These are phyloP conservation scores for Aspergillus baeticus DNA, from an alignment of 495 filamentous ascomycete genomes.

Conservation along the genomic window DNA sequence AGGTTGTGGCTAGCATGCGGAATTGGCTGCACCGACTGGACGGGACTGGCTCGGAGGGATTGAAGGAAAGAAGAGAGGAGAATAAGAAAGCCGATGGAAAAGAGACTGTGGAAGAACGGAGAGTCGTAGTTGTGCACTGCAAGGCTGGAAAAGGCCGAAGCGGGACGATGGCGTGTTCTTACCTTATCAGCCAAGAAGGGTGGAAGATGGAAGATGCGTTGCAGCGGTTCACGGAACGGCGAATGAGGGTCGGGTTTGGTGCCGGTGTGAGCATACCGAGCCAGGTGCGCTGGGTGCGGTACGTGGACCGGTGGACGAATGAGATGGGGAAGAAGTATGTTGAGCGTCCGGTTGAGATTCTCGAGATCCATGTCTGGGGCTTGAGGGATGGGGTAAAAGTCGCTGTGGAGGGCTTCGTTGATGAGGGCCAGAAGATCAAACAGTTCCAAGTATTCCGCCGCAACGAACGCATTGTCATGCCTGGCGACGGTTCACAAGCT, in stretches of 20 bases:
- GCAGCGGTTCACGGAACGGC: conserved; percentile 75
- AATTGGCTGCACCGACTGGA: conserved; percentile 72
- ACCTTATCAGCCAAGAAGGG: conserved; percentile 85
- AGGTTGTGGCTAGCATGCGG: conserved; percentile 87
- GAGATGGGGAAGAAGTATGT: conserved; percentile 72
- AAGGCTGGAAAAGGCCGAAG: conserved; percentile 95
- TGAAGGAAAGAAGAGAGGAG: not conserved
- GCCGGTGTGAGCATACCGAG: conserved; percentile 90
- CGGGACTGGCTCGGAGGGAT: conserved; percentile 6
- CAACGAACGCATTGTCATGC: conserved; percentile 70
- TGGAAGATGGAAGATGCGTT: conserved; percentile 81
- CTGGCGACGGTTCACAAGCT: conserved; percentile 31
- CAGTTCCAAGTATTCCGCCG: conserved; percentile 76
- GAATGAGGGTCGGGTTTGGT: conserved; percentile 88
- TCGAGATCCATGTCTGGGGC: conserved; percentile 90
- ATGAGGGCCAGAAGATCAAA: conserved; percentile 85
- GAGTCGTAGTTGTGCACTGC: conserved; percentile 91
- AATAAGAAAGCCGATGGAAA: conserved; percentile 11
- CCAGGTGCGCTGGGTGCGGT: conserved; percentile 84
- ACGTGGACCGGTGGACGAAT: conserved; percentile 84
- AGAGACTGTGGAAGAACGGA: conserved; percentile 29
- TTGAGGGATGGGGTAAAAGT: conserved; percentile 86
- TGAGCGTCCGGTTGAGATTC: conserved; percentile 78
- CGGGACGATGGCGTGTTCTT: conserved; percentile 83
- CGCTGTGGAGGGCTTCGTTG: conserved; percentile 77